These are phyloP conservation scores for Zymoseptoria pseudotritici DNA, from an alignment of 2,329 filamentous ascomycete species.

Conservation along the genomic window DNA sequence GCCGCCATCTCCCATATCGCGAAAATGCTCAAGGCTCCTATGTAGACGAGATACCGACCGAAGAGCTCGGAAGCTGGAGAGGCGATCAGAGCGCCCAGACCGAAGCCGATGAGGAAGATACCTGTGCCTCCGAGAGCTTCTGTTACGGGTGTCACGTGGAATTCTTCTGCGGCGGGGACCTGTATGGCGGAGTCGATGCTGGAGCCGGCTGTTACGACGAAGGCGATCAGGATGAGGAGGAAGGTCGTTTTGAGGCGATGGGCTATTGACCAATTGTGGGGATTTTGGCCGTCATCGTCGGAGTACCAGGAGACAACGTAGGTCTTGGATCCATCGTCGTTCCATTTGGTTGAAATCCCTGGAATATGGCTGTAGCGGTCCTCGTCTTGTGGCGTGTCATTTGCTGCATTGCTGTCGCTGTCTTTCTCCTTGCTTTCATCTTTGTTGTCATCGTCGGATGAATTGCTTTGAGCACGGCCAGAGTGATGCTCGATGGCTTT, in stretches of 20 bases:
- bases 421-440: no score
- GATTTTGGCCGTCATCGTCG: neutral
- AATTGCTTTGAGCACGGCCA: neutral
- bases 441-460: neutral
- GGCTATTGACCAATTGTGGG: neutral
- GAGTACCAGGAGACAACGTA: neutral
- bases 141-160: neutral
- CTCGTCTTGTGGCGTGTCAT: no score
- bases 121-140: neutral
- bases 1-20: constrained; percentile 3
- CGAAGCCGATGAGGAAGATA: constrained; percentile 30
- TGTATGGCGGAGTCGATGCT: neutral
- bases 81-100: constrained; percentile 30
- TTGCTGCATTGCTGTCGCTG: no score
- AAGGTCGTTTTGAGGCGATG: neutral
- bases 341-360: neutral
- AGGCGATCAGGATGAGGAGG: neutral
- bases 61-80: constrained; percentile 34
- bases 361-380: neutral
- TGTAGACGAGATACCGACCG: constrained; percentile 21
- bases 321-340: neutral
- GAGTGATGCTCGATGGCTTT: neutral
- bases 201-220: neutral
- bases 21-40: constrained; percentile 10
- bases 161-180: neutral